Conservation (phyloP, 2,329 filamentous ascomycete species). For the Colletotrichum sansevieriae region DNA sequence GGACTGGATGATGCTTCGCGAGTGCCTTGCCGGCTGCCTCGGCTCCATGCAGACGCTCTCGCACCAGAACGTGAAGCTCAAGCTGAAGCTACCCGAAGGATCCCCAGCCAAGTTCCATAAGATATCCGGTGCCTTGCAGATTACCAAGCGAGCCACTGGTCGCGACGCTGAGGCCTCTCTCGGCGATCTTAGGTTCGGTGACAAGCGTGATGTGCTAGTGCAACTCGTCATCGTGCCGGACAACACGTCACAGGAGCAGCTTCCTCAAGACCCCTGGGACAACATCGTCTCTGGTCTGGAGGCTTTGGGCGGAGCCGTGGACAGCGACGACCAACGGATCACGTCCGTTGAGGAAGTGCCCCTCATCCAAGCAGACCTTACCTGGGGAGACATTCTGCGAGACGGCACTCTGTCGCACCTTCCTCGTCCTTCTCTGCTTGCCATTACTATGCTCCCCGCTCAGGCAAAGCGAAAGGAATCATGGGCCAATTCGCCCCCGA, state of each 20-base stretch:
- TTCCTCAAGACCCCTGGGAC: constrained; percentile 96
- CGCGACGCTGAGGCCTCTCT: constrained; percentile 93
- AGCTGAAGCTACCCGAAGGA: constrained; percentile 92
- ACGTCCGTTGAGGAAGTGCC: constrained; percentile 94
- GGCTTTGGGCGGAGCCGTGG: constrained; percentile 87
- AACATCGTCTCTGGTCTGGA: constrained; percentile 96
- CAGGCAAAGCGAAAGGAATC: constrained; percentile 72
- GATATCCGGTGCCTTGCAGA: constrained; percentile 95
- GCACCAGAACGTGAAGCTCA: constrained; percentile 98
- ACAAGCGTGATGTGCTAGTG: constrained; percentile 93
- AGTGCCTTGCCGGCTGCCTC: constrained; percentile 93
- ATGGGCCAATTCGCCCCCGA: constrained; percentile 78
- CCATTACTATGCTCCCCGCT: constrained; percentile 93
- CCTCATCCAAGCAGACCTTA: constrained; percentile 92
- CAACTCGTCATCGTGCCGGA: constrained; percentile 94
- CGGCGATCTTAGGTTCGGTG: constrained; percentile 93
- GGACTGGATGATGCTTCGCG: constrained; percentile 99
- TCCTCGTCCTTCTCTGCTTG: constrained; percentile 88
- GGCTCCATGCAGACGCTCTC: constrained; percentile 93
- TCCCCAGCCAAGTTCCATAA: constrained; percentile 99
- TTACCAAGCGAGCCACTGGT: constrained; percentile 94
- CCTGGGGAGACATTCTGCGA: constrained; percentile 91
- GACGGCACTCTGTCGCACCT: constrained; percentile 89
- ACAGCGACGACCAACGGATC: constrained; percentile 86
- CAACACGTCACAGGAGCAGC: constrained; percentile 82